Evolutionary conservation across 2,329 filamentous ascomycete genomes (phyloP), one percentile per base, ranked within the genome.

Genomic region (Periconia digitata): DNA sequence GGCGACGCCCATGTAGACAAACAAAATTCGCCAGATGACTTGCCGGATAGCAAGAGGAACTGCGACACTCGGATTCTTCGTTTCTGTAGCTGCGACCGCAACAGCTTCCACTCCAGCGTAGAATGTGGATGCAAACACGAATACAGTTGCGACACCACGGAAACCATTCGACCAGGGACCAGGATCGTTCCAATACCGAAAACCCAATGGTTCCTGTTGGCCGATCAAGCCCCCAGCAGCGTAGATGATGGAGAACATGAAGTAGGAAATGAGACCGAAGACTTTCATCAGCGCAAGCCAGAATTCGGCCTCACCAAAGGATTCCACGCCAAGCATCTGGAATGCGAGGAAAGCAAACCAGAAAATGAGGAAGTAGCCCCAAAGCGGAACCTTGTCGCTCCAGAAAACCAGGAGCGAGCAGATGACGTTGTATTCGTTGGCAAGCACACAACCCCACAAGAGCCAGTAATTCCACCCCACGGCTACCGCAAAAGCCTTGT

Each of bases 401-500:
- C 85, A 89, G 57, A 85, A 86, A 0, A 79, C 77, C 44, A 87
- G 73, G 49, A 89, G 85, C 58, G 79, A 84, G 42, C 79, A 84
- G 18, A 86, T 80, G 43, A 85, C 83, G 50, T 88, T 88, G 68
- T 87, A 88, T 66, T 89, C 85, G 60, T 87, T 88, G 36, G 85
- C 79, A 40, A 89, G 72, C 6, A 88, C 84, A 13, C 78, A 77
- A 32, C 79, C 78, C 83, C 84, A 86, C 47, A 87, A 84, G 60
- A 86, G 55, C 62, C 62, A 69, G 47, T 69, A 68, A 18, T 64
- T 59, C 66, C 65, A 68, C 18, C 63, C 63, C 7, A 68, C 57
- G 7, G 64, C 62, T 12, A 66, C 57, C 8, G 46, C 48, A 34
- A 59, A 46, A 6, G 51, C 56, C 17, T 46, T 40, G 23, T 59